Percentiles rank a stretch among this genome's conserved stretches.
Evolutionary conservation across 1,284 basidiomycete species (phyloP).

Genomic region (Mycosarcoma maydis): DNA sequence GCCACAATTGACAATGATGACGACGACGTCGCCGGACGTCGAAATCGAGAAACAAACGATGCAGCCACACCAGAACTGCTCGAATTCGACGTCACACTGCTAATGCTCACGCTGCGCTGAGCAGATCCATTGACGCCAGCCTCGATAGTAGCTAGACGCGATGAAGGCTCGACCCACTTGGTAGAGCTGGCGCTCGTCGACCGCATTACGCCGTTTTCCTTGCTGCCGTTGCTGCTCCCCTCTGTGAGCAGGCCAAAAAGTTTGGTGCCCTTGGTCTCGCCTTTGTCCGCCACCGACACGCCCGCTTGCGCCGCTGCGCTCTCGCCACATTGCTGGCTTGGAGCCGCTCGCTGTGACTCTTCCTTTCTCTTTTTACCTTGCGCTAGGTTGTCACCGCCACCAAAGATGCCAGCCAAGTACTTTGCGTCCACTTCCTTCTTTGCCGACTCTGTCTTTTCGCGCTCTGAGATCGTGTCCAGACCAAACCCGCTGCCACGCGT

Average conservation of each 20-base stretch:
- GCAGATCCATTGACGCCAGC: slow-evolving; percentile 5
- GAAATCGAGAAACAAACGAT: slow-evolving; percentile 45
- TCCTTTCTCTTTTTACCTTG: slow-evolving; percentile 25
- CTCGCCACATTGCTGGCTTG: background rate
- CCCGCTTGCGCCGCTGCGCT: background rate
- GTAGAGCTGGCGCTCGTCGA: background rate
- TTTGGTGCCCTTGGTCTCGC: slow-evolving; percentile 18
- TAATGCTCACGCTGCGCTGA: slow-evolving; percentile 25
- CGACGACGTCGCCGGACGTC: slow-evolving; percentile 38
- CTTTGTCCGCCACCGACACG: background rate
- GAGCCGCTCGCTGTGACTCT: background rate
- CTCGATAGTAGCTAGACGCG: background rate
- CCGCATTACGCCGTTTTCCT: background rate
- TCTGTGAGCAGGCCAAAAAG: slow-evolving; percentile 18
- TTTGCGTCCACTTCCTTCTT: slow-evolving; percentile 52
- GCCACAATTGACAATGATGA: slow-evolving; percentile 8
- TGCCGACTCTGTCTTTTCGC: slow-evolving; percentile 20
- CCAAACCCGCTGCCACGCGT: slow-evolving; percentile 37
- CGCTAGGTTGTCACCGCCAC: slow-evolving; percentile 26
- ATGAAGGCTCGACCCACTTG: background rate
- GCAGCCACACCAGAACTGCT: slow-evolving; percentile 27
- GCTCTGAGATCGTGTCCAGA: slow-evolving; percentile 49
- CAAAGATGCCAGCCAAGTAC: slow-evolving; percentile 55
- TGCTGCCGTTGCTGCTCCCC: slow-evolving; percentile 6
- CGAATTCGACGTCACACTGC: slow-evolving; percentile 18